Evolutionary conservation across 306 rosid species (phyloP).

Genomic region (Aeschynomene evenia): DNA sequence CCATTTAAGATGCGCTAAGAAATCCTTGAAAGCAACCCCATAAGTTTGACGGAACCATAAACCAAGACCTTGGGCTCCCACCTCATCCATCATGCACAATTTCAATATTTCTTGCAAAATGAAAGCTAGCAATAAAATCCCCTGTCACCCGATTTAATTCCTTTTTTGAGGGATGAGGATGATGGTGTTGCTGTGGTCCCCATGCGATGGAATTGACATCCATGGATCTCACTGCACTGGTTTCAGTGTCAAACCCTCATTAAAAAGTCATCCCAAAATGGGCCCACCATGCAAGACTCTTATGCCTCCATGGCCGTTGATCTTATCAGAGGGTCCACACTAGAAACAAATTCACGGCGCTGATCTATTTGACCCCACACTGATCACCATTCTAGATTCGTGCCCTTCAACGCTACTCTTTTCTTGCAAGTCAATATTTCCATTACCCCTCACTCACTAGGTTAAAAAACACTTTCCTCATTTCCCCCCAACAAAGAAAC

Average conservation of each 20-base stretch:
- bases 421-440: constrained; percentile 30
- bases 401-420: constrained; percentile 21
- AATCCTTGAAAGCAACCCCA: constrained; percentile 40
- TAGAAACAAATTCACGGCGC: constrained; percentile 24
- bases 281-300: constrained; percentile 25
- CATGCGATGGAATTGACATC: constrained; percentile 32
- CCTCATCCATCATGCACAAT: constrained; percentile 30
- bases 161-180: constrained; percentile 9
- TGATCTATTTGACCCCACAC: constrained; percentile 46
- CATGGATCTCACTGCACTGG: constrained; percentile 28
- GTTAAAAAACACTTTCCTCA: no score
- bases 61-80: constrained; percentile 15
- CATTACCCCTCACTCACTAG: background rate
- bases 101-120: constrained; percentile 21
- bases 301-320: background rate
- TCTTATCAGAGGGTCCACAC: constrained; percentile 4
- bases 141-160: constrained; percentile 31
- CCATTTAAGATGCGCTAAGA: background rate
- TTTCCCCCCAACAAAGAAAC: background rate
- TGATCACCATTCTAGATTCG: constrained; percentile 6
- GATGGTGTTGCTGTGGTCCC: constrained; percentile 49
- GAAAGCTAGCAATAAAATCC: constrained; percentile 31
- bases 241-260: constrained; percentile 33
- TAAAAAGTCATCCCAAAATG: constrained; percentile 1
- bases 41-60: constrained; percentile 34